phyloP scores from a whole-genome alignment of 495 filamentous ascomycete species.

The Monascus purpureus region DNA sequence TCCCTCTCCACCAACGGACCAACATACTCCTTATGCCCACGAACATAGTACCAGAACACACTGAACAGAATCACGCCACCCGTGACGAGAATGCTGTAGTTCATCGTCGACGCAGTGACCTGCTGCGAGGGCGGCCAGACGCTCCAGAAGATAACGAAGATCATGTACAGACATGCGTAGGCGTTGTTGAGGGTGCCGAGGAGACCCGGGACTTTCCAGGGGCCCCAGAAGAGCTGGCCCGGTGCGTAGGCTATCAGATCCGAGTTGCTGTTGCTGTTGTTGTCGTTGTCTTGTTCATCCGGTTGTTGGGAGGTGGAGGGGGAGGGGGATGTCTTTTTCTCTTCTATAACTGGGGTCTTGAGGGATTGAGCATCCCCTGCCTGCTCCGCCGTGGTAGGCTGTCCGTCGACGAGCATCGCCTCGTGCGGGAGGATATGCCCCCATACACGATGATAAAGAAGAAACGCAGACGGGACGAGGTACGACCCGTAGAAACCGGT shows the following conservation, averaged over 20 bases:
- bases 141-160: constrained; percentile 27
- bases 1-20: constrained; percentile 28
- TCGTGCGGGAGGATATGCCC: neutral
- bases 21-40: constrained; percentile 20
- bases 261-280: neutral
- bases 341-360: neutral
- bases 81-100: constrained; percentile 29
- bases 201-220: constrained; percentile 24
- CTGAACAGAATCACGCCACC: constrained; percentile 16
- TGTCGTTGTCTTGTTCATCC: neutral
- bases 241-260: neutral
- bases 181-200: constrained; percentile 26
- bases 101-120: constrained; percentile 27
- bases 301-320: neutral
- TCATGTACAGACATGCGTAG: constrained; percentile 20
- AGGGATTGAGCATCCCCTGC: no score
- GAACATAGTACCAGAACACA: constrained; percentile 20
- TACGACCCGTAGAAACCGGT: constrained; percentile 29
- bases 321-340: neutral
- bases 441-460: constrained; percentile 23
- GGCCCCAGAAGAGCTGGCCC: constrained; percentile 20
- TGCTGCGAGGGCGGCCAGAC: constrained; percentile 26
- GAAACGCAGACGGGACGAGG: constrained; percentile 21
- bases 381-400: neutral
- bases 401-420: neutral